Conservation (phyloP, 2,329 filamentous ascomycete species). For the Talaromyces islandicus region DNA sequence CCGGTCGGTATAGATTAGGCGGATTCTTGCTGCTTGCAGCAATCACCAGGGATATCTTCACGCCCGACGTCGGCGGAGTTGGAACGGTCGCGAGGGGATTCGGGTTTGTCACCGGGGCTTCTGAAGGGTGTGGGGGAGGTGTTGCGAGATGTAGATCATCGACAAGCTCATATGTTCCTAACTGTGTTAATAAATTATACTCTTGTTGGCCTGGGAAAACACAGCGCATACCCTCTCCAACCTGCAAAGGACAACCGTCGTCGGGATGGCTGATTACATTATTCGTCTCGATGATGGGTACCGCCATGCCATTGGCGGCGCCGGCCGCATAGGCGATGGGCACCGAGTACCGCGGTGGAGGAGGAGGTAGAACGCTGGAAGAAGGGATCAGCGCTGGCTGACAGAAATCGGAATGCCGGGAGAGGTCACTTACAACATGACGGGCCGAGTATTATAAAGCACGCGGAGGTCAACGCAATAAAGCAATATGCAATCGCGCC, state of each 20-base stretch:
- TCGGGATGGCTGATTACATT: conserved; percentile 77
- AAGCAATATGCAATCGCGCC: background rate
- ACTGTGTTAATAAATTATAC: conserved; percentile 4
- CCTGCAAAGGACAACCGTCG: conserved; percentile 83
- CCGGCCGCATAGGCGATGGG: conserved; percentile 67
- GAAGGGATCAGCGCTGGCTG: conserved; percentile 25
- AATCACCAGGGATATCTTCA: conserved; percentile 72
- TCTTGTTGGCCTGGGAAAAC: background rate
- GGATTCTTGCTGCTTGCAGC: conserved; percentile 56
- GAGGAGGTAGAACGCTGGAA: conserved; percentile 73
- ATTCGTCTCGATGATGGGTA: conserved; percentile 85
- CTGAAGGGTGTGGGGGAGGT: conserved; percentile 90
- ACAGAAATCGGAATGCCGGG: background rate
- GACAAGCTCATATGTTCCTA: conserved; percentile 82
- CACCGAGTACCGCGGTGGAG: conserved; percentile 76
- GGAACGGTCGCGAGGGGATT: conserved; percentile 86
- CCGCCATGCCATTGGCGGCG: conserved; percentile 60
- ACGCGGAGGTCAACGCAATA: background rate
- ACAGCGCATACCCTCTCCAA: conserved; percentile 70
- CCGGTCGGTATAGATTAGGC: conserved; percentile 45
- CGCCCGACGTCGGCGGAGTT: conserved; percentile 76
- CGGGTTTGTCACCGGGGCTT: conserved; percentile 77
- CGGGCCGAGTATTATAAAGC: background rate
- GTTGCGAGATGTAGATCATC: conserved; percentile 91
- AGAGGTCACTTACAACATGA: conserved; percentile 1